Percentiles rank a stretch among this genome's conserved stretches.
Evolutionary conservation across 345 rosid genomes (phyloP).

Genomic region (Clausena lansium): DNA sequence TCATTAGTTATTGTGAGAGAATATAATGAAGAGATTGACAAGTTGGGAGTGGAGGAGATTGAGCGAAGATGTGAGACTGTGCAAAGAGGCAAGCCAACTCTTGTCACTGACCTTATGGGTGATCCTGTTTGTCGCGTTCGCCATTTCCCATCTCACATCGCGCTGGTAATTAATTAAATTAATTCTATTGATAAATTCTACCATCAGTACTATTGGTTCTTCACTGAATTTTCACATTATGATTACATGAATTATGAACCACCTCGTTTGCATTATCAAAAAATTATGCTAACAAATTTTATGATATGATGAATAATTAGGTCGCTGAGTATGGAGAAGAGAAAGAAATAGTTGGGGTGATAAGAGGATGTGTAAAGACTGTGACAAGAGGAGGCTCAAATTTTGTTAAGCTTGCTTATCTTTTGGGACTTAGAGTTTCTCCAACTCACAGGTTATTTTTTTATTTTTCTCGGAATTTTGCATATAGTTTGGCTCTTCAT

Average conservation of each 20-base stretch:
- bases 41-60: constrained; percentile 57
- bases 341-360: constrained; percentile 54
- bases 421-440: constrained; percentile 73
- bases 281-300: not conserved
- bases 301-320: constrained; percentile 20
- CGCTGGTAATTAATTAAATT: constrained; percentile 43
- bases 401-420: constrained; percentile 49
- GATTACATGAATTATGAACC: not conserved
- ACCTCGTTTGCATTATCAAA: not conserved
- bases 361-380: constrained; percentile 65
- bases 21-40: constrained; percentile 58
- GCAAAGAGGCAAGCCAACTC: constrained; percentile 43
- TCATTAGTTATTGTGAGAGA: constrained; percentile 50
- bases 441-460: constrained; percentile 52
- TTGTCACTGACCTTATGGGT: constrained; percentile 72
- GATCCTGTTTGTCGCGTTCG: constrained; percentile 77
- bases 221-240: too few species aligned
- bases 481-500: not conserved
- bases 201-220: too few species aligned
- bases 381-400: constrained; percentile 49
- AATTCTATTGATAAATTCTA: too few species aligned
- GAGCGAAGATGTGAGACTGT: constrained; percentile 62
- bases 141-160: constrained; percentile 50
- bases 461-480: not conserved
- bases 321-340: constrained; percentile 66